Conservation (phyloP, 345 rosid genomes). For the Lumnitzera racemosa region DNA sequence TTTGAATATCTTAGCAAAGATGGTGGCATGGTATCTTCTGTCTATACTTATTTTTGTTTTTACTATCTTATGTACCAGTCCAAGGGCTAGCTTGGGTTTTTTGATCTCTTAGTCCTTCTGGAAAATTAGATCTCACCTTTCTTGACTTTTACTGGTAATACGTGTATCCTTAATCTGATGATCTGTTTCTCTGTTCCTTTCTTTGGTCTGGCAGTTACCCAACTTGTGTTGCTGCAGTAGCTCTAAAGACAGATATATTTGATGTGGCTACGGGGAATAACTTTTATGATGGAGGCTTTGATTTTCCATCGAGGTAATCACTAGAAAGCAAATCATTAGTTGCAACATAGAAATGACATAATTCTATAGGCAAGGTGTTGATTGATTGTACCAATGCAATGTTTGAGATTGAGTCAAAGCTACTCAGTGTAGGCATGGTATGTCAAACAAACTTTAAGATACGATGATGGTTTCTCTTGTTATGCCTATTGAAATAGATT, state of each 20-base stretch:
- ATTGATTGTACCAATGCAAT: neutral
- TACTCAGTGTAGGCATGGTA: too few relatives aligned
- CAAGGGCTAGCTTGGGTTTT: neutral
- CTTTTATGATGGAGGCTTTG: slow-evolving; percentile 31
- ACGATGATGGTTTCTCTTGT: too few relatives aligned
- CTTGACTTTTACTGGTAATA: too few relatives aligned
- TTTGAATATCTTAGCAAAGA: slow-evolving; percentile 60
- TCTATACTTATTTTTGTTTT: neutral
- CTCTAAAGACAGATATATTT: slow-evolving; percentile 55
- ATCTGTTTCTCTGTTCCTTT: neutral
- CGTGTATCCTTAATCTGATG: neutral
- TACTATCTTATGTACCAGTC: slow-evolving; percentile 1
- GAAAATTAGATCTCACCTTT: neutral
- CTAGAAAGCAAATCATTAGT: neutral
- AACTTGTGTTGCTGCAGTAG: slow-evolving; percentile 51
- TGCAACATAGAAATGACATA: neutral
- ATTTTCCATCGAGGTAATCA: slow-evolving; percentile 53
- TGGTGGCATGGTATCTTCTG: slow-evolving; percentile 58
- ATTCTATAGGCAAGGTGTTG: neutral
- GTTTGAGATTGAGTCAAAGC: too few relatives aligned
- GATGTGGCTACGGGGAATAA: slow-evolving; percentile 46
- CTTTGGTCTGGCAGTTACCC: slow-evolving; percentile 51
- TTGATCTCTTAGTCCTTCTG: neutral
- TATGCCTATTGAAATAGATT: too few relatives aligned
- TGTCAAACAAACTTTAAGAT: too few relatives aligned